These are phyloP conservation scores for Leishmania martiniquensis DNA, from an alignment of 208 protist species.

Conservation along the genomic window DNA sequence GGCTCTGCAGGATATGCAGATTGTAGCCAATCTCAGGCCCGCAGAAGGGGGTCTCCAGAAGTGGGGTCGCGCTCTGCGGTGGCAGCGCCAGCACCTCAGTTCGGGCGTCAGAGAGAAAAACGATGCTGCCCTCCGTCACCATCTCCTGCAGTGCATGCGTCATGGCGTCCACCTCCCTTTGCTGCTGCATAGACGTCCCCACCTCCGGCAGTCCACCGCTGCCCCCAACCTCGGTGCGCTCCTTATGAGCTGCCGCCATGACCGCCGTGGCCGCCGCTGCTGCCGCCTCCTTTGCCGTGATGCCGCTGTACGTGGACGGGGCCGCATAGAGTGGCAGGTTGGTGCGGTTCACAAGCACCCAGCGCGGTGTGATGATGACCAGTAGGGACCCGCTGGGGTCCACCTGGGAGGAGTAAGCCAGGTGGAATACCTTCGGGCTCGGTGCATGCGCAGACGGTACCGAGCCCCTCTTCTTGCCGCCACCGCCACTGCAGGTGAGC, in stretches of 20 bases:
- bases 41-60: slow-evolving; percentile 57
- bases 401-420: slow-evolving; percentile 68
- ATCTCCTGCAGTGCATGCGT: slow-evolving; percentile 33
- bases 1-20: slow-evolving; percentile 63
- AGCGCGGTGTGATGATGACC: slow-evolving; percentile 84
- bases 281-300: slow-evolving; percentile 38
- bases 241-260: slow-evolving; percentile 31
- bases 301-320: slow-evolving; percentile 39
- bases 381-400: slow-evolving; percentile 59
- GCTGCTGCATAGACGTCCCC: slow-evolving; percentile 18
- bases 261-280: slow-evolving; percentile 40
- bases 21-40: slow-evolving; percentile 59
- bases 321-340: slow-evolving; percentile 60
- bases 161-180: slow-evolving; percentile 36
- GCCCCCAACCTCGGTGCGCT: slow-evolving; percentile 9
- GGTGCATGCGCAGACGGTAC: neutral
- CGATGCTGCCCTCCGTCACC: slow-evolving; percentile 16
- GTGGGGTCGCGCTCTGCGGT: slow-evolving; percentile 51
- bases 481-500: slow-evolving; percentile 2
- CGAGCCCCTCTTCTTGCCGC: slow-evolving; percentile 11
- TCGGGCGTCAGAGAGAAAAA: slow-evolving; percentile 28
- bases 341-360: slow-evolving; percentile 86
- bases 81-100: slow-evolving; percentile 35
- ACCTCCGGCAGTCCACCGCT: slow-evolving; percentile 2
- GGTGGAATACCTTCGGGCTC: slow-evolving; percentile 48